A percentile compares a stretch with the other conserved stretches of the same genome.
Evolutionary conservation across 192 early-diverging fungal species (phyloP).

Genomic region (Umbelopsis sp.): DNA sequence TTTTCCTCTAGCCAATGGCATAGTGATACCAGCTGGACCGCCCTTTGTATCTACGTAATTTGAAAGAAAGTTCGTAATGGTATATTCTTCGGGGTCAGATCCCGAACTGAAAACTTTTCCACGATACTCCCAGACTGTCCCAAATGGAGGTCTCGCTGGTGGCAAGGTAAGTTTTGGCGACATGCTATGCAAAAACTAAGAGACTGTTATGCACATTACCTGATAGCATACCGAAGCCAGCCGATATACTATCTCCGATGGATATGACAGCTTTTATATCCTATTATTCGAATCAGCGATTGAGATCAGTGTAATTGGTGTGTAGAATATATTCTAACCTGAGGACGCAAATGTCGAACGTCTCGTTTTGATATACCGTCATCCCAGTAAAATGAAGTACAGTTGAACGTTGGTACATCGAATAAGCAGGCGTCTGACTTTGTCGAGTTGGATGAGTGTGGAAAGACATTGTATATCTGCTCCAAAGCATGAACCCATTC

Average conservation of each 20-base stretch:
- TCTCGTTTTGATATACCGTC: slow-evolving; percentile 40
- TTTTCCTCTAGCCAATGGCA: slow-evolving; percentile 50
- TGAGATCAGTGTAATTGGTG: background rate
- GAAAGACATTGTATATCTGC: slow-evolving; percentile 43
- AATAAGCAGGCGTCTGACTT: slow-evolving; percentile 29
- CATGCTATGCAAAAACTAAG: background rate
- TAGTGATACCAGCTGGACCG: slow-evolving; percentile 45
- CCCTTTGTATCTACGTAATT: slow-evolving; percentile 37
- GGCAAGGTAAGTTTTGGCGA: background rate
- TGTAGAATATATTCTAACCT: slow-evolving; percentile 28
- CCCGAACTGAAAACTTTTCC: slow-evolving; percentile 57
- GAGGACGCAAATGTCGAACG: slow-evolving; percentile 49
- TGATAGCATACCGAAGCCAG: slow-evolving; percentile 58
- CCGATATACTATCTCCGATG: slow-evolving; percentile 55
- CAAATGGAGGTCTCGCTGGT: slow-evolving; percentile 49
- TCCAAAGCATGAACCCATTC: slow-evolving; percentile 49
- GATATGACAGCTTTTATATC: slow-evolving; percentile 53
- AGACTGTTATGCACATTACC: slow-evolving; percentile 24
- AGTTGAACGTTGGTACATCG: slow-evolving; percentile 40
- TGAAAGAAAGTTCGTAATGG: slow-evolving; percentile 45
- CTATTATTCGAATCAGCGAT: slow-evolving; percentile 19
- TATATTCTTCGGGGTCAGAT: slow-evolving; percentile 51
- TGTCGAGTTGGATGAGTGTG: slow-evolving; percentile 31
- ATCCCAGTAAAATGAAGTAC: slow-evolving; percentile 35
- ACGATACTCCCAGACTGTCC: slow-evolving; percentile 49